Base-by-base conservation (phyloP, 2,329 filamentous ascomycete genomes). In the Phialophora chinensis region DNA sequence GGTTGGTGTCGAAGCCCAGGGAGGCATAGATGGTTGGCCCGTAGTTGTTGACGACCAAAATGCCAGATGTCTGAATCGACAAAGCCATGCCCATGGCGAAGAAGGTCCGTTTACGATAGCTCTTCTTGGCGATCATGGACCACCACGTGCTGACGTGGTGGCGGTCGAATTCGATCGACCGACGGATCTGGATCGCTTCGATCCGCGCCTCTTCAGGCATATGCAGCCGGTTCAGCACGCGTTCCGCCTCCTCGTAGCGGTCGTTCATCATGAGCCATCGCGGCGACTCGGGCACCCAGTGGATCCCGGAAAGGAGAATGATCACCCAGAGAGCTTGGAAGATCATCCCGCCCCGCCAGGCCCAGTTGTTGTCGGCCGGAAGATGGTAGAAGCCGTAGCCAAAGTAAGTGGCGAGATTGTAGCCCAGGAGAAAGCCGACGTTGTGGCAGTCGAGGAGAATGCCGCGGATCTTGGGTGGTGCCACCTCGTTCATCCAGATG, bases 231-330 rank as follows among this genome's bases (percentile, higher is more conserved):
- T 31, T n/a, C 5, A 67, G 57, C 8, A 67, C 82, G 7, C 78
- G 73, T 17, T 80, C 72, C 0, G 84, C 83, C 69, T 85, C 81
- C 17, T 85, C 81, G 66, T 85, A 82, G 6, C 80, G 77, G 44
- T 84, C 85, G 73, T 85, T 83, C 60, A 86, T 74, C 29, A 87
- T 81, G 3, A 88, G 79, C 85, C 85, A 88, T 62, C 86, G 80
- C 10, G 86, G 86, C 0, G 83, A 85, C 72, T 88, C 86, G 10
- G 85, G 85, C 1, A 87, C 77, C 29, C 79, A 79, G 62, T 83
- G 77, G 44, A 85, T 80, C 54, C 47, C 23, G 42, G 58, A 20
- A 0, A 68, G 50, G 8, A 68, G 60, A 14, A 64, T 25, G 35
- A 60, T 29, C 6, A 66, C 63, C 54, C 53, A 60, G 4, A 68